Evolutionary conservation across 2,329 filamentous ascomycete genomes (phyloP), one percentile per base, ranked within the genome.

Genomic region (Colletotrichum liaoningense): DNA sequence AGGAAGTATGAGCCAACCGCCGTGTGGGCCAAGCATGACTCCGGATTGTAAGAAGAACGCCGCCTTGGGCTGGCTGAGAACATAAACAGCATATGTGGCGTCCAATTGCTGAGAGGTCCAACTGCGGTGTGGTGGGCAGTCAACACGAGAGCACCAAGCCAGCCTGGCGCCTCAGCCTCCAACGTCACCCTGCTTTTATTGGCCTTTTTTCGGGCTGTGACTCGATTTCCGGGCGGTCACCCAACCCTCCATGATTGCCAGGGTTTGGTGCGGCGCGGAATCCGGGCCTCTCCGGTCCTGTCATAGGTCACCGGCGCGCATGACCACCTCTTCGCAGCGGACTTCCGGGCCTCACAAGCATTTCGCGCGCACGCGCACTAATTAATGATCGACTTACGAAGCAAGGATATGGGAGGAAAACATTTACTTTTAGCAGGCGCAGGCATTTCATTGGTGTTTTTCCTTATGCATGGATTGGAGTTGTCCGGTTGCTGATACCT

Each of bases 21-120:
- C 6, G 54, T 33, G 9, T 77, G 72, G 58, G 63, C 65, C 14
- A 75, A 74, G 73, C 64, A 74, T 59, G 76, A 77, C 38, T 77
- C 76, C 12, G 76, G 76, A 14, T 38, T 77, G 66, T 75, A 60
- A 64, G 22, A n/a, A 46, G 5, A 1, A 2, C 2, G 19, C 2
- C 19, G 49, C 28, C 56, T 54, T 38, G 52, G 58, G 72, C 69
- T 72, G 69, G 35, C 65, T 56, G 46, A 55, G 9, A 8, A 14
- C 16, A 56, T 46, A 67, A 42, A 55, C 63, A 67, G 55, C 63
- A 60, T 14, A 28, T n/a, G 22, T 49, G 55, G 62, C 62, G 38
- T 55, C 62, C 62, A 66, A 38, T 59, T 16, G 35, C 33, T 33
- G 26, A 26, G 11, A 6, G 16, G 55, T 22, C 19, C 22, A 38